phyloP scores from a whole-genome alignment of 225 moss, liverwort and hornwort species.

The Thuidium tamariscinum region DNA sequence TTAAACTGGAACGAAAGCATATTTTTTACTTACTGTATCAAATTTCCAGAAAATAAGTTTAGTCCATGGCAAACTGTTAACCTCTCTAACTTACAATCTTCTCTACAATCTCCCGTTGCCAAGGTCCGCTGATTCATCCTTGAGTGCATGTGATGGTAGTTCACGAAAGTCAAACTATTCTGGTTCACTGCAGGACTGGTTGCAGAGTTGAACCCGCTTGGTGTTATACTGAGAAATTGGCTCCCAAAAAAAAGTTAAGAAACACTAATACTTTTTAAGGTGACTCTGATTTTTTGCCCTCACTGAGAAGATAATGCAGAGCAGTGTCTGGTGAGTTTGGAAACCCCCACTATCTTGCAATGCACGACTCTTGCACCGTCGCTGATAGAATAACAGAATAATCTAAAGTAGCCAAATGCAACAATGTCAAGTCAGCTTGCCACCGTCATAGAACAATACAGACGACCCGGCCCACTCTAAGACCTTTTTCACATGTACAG shows the following conservation, averaged over 20 bases:
- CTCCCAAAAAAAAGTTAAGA: not conserved
- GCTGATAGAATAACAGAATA: no score
- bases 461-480: not conserved
- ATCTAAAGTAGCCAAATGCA: no score
- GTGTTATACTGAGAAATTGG: no score
- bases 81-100: not conserved
- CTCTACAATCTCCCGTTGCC: not conserved
- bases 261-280: not conserved
- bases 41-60: not conserved
- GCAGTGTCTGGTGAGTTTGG: no score
- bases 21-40: no score
- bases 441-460: not conserved
- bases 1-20: no score
- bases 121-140: not conserved
- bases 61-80: not conserved
- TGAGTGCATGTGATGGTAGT: not conserved
- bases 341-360: no score
- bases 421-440: not conserved
- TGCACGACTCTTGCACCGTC: no score
- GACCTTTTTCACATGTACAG: not conserved
- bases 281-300: no score
- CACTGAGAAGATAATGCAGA: not conserved
- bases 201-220: not conserved
- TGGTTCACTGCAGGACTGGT: not conserved
- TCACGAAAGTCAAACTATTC: not conserved